phyloP scores from a whole-genome alignment of 352 stramenopile species.

The Globisporangium lucens region DNA sequence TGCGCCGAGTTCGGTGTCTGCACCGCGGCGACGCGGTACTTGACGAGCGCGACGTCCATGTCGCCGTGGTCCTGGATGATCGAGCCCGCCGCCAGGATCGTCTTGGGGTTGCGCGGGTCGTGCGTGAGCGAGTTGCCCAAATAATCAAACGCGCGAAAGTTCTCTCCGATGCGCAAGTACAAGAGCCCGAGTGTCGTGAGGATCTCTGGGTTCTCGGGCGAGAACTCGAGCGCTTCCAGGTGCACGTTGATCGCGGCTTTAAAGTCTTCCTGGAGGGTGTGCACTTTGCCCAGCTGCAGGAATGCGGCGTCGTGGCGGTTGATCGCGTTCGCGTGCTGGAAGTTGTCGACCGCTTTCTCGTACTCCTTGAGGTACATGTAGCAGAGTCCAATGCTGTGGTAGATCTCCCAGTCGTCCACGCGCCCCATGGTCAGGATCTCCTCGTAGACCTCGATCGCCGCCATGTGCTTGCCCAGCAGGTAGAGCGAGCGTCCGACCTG shows the following conservation, averaged over 20 bases:
- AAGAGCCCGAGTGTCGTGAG: constrained; percentile 90
- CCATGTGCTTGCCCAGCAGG: constrained; percentile 87
- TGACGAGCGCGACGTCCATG: constrained; percentile 93
- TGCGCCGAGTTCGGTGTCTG: constrained; percentile 91
- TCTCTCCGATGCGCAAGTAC: constrained; percentile 88
- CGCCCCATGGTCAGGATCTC: constrained; percentile 81
- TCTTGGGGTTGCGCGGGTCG: constrained; percentile 89
- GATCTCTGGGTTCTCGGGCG: constrained; percentile 90
- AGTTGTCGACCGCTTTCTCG: constrained; percentile 82
- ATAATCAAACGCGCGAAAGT: constrained; percentile 92
- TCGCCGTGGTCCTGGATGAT: constrained; percentile 94
- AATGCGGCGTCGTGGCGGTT: constrained; percentile 91
- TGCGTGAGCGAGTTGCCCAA: constrained; percentile 92
- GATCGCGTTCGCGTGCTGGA: constrained; percentile 90
- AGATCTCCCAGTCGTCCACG: constrained; percentile 92
- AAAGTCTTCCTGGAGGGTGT: constrained; percentile 80
- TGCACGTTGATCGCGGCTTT: constrained; percentile 88
- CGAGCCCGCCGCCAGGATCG: constrained; percentile 89
- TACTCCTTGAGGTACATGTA: constrained; percentile 92
- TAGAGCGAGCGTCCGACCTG: constrained; percentile 82
- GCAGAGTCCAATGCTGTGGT: constrained; percentile 90
- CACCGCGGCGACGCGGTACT: constrained; percentile 91
- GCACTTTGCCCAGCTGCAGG: constrained; percentile 89
- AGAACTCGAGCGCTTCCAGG: constrained; percentile 92
- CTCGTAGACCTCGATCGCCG: constrained; percentile 88